Evolutionary conservation across 2,329 filamentous ascomycete species (phyloP).

Genomic region (Clathrospora elynae): DNA sequence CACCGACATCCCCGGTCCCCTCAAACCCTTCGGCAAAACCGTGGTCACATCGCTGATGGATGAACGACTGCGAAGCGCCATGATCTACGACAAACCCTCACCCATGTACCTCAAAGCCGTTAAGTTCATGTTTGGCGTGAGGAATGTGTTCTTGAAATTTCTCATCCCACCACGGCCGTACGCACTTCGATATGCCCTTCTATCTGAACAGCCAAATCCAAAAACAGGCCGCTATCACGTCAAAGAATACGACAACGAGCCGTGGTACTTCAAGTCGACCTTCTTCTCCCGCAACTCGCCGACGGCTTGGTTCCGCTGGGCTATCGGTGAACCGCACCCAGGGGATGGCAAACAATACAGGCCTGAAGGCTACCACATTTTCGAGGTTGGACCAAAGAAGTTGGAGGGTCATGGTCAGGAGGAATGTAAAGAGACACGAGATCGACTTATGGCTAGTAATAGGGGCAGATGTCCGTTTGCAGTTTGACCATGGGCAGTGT

Average conservation of each 20-base stretch:
- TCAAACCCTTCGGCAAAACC: constrained; percentile 54
- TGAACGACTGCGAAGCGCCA: constrained; percentile 66
- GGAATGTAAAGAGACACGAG: constrained; percentile 32
- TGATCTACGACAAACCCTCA: constrained; percentile 53
- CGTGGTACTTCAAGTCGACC: constrained; percentile 39
- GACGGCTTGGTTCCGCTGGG: constrained; percentile 47
- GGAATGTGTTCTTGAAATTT: constrained; percentile 63
- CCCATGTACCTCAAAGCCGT: constrained; percentile 49
- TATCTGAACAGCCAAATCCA: constrained; percentile 56
- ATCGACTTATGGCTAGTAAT: constrained; percentile 29
- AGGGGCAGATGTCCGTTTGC: constrained; percentile 43
- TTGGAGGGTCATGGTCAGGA: constrained; percentile 55
- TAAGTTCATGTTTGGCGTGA: constrained; percentile 56
- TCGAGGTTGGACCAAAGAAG: constrained; percentile 66
- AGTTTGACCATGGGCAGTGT: constrained; percentile 1
- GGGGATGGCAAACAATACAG: constrained; percentile 60
- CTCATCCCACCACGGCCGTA: constrained; percentile 62
- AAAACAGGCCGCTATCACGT: constrained; percentile 40
- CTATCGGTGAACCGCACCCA: constrained; percentile 68
- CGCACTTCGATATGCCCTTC: constrained; percentile 28
- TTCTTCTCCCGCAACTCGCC: constrained; percentile 25
- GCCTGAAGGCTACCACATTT: constrained; percentile 59
- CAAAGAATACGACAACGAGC: constrained; percentile 29
- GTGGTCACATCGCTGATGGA: constrained; percentile 67
- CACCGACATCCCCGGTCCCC: constrained; percentile 58